Conservation (phyloP, 78 protist genomes). For the Tieghemostelium lacteum region DNA sequence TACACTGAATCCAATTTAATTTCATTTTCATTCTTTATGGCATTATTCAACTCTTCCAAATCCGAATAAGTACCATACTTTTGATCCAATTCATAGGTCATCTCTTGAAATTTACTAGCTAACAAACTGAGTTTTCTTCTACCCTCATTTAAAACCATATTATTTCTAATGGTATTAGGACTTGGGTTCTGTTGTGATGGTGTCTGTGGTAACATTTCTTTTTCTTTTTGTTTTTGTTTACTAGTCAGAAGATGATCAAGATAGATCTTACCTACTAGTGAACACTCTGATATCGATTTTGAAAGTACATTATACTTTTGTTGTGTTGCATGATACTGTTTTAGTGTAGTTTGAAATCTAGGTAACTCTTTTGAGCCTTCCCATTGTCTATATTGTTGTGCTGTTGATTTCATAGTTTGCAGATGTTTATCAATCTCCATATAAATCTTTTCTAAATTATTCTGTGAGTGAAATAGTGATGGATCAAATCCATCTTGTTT, state of each 20-base stretch:
- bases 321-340: not conserved
- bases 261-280: conserved; percentile 58
- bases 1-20: not conserved
- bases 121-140: conserved; percentile 37
- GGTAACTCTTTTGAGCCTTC: conserved; percentile 16
- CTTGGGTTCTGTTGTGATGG: not conserved
- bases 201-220: not conserved
- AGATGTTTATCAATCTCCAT: conserved; percentile 1
- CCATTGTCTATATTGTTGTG: conserved; percentile 62
- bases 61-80: conserved; percentile 44
- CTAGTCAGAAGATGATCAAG: conserved; percentile 1
- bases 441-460: conserved; percentile 41
- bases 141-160: not conserved
- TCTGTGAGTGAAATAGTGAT: not conserved
- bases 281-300: conserved; percentile 39
- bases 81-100: conserved; percentile 34
- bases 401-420: conserved; percentile 47
- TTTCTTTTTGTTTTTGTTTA: not conserved
- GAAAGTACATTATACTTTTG: conserved; percentile 23
- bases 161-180: not conserved
- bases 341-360: conserved; percentile 19
- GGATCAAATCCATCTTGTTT: not conserved
- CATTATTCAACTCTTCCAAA: conserved; percentile 25
- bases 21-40: not conserved
- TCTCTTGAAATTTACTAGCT: conserved; percentile 28